phyloP scores from a whole-genome alignment of 2,329 filamentous ascomycete species.

The Graphiopsis chlorocephala region DNA sequence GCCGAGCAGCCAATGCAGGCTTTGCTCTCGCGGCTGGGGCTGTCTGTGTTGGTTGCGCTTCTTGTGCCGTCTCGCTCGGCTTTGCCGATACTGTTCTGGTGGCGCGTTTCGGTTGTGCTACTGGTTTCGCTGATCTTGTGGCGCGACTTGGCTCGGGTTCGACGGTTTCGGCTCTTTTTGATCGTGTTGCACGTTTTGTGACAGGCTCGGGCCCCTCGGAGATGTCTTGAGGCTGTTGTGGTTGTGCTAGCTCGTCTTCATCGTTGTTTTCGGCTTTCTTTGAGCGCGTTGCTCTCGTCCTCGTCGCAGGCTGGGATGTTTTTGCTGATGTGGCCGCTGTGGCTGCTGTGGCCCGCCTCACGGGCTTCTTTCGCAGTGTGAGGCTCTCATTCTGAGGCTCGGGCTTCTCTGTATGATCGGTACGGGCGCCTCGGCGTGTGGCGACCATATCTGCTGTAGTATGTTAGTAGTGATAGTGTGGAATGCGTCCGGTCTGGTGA shows the following conservation, averaged over 20 bases:
- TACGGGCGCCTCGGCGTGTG: slow-evolving; percentile 33
- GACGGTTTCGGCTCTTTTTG: slow-evolving; percentile 8
- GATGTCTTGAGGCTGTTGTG: neutral
- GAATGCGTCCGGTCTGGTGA: neutral
- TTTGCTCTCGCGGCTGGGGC: neutral
- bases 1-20: slow-evolving; percentile 9
- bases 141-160: slow-evolving; percentile 18
- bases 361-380: slow-evolving; percentile 34
- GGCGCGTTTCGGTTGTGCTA: neutral
- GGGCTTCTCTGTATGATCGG: slow-evolving; percentile 20
- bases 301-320: slow-evolving; percentile 8
- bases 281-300: slow-evolving; percentile 21
- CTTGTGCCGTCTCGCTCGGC: neutral
- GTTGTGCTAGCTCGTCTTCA: neutral
- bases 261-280: slow-evolving; percentile 21
- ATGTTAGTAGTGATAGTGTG: slow-evolving; percentile 12
- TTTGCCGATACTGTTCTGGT: neutral
- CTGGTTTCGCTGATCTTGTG: slow-evolving; percentile 22
- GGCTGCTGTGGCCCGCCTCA: slow-evolving; percentile 29
- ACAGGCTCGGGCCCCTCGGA: slow-evolving; percentile 15
- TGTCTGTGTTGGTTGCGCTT: neutral
- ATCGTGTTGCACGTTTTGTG: slow-evolving; percentile 9
- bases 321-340: slow-evolving; percentile 8
- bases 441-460: slow-evolving; percentile 33
- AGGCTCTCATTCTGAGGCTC: slow-evolving; percentile 17